These are phyloP conservation scores for Suillus weaverae DNA, from an alignment of 768 basidiomycete species.

Conservation along the genomic window DNA sequence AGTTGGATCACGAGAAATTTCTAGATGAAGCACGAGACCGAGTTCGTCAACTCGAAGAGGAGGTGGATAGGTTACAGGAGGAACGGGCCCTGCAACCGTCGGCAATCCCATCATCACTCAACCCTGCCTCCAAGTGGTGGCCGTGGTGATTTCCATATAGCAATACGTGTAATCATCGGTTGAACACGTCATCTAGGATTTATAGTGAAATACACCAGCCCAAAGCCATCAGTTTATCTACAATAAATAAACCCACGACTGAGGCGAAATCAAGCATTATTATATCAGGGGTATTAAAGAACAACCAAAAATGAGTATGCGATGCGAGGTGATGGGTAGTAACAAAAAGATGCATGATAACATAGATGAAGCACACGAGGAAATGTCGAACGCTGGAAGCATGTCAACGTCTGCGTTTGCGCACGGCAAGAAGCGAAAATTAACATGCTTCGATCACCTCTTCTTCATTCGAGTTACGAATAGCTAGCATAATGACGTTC, in stretches of 20 bases:
- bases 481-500: background rate
- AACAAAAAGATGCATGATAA: slow-evolving; percentile 3
- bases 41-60: slow-evolving; percentile 56
- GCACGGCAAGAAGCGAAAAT: background rate
- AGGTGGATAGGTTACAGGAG: slow-evolving; percentile 46
- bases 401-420: background rate
- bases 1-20: slow-evolving; percentile 70
- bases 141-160: slow-evolving; percentile 5
- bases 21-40: slow-evolving; percentile 58
- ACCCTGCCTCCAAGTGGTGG: slow-evolving; percentile 24
- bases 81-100: slow-evolving; percentile 9
- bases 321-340: slow-evolving; percentile 1
- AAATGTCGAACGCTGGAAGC: background rate
- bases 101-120: slow-evolving; percentile 4
- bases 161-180: background rate
- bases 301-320: background rate
- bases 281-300: background rate
- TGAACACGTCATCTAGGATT: background rate
- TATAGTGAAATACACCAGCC: background rate
- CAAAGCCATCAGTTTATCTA: background rate
- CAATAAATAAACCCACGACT: background rate
- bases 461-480: background rate
- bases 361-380: background rate
- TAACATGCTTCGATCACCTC: background rate
- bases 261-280: background rate